Conservation (phyloP, 1,284 basidiomycete species). For the Ceratobasidium sp. region DNA sequence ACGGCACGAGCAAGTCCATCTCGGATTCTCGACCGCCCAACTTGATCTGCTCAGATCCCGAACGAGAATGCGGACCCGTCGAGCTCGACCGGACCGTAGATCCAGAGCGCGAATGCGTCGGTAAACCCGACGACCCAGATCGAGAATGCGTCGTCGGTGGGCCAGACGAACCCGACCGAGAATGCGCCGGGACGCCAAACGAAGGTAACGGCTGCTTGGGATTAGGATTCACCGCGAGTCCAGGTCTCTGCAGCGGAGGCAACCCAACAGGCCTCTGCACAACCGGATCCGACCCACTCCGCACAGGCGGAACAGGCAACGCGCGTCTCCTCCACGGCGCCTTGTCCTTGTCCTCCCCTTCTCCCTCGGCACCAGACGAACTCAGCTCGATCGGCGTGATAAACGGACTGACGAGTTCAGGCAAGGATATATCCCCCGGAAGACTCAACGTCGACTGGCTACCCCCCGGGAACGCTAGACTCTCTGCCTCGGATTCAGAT, state of each 20-base stretch:
- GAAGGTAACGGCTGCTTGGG: neutral
- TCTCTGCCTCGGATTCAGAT: constrained; percentile 38
- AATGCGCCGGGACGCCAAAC: neutral
- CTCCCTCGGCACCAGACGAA: neutral
- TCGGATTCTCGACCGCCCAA: constrained; percentile 1
- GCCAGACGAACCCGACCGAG: neutral
- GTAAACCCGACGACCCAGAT: neutral
- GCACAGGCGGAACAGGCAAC: neutral
- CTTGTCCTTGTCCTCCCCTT: neutral
- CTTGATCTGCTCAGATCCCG: neutral
- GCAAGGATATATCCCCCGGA: constrained; percentile 22
- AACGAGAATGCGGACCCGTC: neutral
- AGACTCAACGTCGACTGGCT: constrained; percentile 29
- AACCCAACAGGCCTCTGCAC: neutral
- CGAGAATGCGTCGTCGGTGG: neutral
- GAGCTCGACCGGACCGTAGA: neutral
- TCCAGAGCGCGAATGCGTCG: neutral
- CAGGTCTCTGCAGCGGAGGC: neutral
- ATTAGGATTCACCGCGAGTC: neutral
- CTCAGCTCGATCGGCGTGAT: constrained; percentile 17
- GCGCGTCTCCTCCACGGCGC: neutral
- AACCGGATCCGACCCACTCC: neutral
- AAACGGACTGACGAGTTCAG: constrained; percentile 34
- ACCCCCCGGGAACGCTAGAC: constrained; percentile 26
- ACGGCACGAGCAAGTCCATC: constrained; percentile 28